Evolutionary conservation across 805 yeast genomes (phyloP), one percentile per base, ranked within the genome.

Genomic region (Clavispora vitiphila): DNA sequence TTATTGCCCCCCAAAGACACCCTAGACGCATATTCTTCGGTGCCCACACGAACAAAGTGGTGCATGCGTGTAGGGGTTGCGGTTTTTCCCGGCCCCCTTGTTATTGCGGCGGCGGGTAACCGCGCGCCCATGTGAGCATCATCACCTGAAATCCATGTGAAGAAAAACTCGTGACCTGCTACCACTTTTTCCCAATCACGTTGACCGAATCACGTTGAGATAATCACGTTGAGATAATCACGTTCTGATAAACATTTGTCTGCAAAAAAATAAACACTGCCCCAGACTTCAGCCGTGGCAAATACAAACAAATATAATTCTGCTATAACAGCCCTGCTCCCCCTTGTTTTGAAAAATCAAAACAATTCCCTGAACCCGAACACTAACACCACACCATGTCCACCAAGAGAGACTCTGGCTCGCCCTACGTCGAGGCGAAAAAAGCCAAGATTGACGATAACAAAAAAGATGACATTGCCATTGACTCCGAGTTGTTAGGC

Each of bases 401-500:
- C 18, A 44, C 39, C 43, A 51, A 51, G 36, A 49, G 55, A 45
- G 55, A 51, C 10, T 38, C 42, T 31, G 39, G 46, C 16, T 35
- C 44, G 26, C 35, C 41, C n/a, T 50, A 50, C 45, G 50, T 38
- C 24, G 46, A 41, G 23, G 16, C 42, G 38, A 50, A 50, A 35
- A 50, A 49, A 29, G 31, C 39, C 19, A 50, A 50, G 37, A 44
- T 39, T 20, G 51, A 41, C 40, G 48, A 43, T 19, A 34, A 24
- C 18, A 51, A 52, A 31, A 49, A 51, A 25, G 51, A 52, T 5
- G 56, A 52, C 38, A 50, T 61, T 34, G 70, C 68, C 40, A 70
- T 69, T 40, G 74, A 68, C 51, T 62, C 70, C 26, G 74, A 67
- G 47, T 59, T 70, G 46, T 61, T 70, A 48, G 69, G 65, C 34